Base-by-base conservation (phyloP, 495 filamentous ascomycete species). In the Hypoxylon lienhwacheense region DNA sequence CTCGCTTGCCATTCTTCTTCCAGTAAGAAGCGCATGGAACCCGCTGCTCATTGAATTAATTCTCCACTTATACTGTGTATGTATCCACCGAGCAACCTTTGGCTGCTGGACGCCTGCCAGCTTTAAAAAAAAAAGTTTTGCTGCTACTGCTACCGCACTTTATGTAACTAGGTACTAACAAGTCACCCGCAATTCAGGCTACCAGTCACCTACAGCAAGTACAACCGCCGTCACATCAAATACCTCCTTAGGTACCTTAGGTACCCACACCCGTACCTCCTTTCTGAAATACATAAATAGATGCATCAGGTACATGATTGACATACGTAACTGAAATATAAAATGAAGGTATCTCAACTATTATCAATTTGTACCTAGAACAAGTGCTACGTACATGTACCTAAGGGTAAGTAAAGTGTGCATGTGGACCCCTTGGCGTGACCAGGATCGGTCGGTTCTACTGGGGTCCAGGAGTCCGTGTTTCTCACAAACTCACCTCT, bases 151-250 rank as follows among this genome's bases (percentile, higher is more conserved):
- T 35, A 42, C 49, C 28, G 48, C 33, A 14, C 16, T 22, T 39
- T 32, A 59, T 53, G 55, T 53, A 45, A 45, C 56, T 45, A n/a
- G n/a, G n/a, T n/a, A 49, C 39, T 54, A 54, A 49, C 45, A 54
- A 45, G 25, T 54, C 56, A 60, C 15, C 26, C 14, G 49, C 56
- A 39, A 58, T 33, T 51, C 40, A 58, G 28, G 33, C 16, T 16
- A 15, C 33, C 40, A 53, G 26, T 47, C 42, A 40, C 25, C 34
- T 17, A 55, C 22, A 33, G 26, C 24, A 48, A 31, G 22, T 46
- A 46, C 42, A n/a, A n/a, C n/a, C n/a, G n/a, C n/a, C n/a, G n/a
- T n/a, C n/a, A n/a, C n/a, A n/a, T n/a, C n/a, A n/a, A n/a, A n/a
- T n/a, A n/a, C n/a, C n/a, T n/a, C n/a, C 12, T 21, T 11, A 40